Percentiles rank a stretch among this genome's conserved stretches.
phyloP scores from a whole-genome alignment of 1,284 basidiomycete genomes.

The Ustilago tritici region DNA sequence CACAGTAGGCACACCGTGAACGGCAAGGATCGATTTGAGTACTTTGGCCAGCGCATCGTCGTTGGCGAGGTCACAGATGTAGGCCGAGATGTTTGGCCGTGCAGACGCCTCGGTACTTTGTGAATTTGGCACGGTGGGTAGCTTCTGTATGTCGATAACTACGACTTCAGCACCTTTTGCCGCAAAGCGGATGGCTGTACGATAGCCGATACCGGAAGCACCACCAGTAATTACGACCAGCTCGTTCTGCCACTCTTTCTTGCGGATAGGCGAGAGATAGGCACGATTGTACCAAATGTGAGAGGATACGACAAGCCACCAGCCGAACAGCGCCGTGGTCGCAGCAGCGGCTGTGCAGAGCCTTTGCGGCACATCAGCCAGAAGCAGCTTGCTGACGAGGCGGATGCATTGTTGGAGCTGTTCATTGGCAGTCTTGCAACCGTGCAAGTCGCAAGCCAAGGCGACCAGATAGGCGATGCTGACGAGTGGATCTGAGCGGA shows the following conservation, averaged over 20 bases:
- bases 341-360: constrained; percentile 9
- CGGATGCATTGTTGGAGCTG: constrained; percentile 7
- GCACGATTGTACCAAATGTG: constrained; percentile 40
- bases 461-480: constrained; percentile 19
- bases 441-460: constrained; percentile 14
- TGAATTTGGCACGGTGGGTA: neutral
- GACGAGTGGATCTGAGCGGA: constrained; percentile 34
- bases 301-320: constrained; percentile 27
- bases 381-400: neutral
- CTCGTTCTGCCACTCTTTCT: constrained; percentile 39
- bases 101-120: neutral
- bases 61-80: constrained; percentile 55
- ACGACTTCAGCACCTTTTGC: constrained; percentile 83
- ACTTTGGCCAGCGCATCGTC: constrained; percentile 46
- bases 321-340: constrained; percentile 17
- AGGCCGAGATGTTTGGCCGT: constrained; percentile 43
- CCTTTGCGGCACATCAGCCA: neutral
- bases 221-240: constrained; percentile 72
- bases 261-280: constrained; percentile 22
- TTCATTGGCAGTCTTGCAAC: constrained; percentile 11
- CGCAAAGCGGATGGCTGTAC: constrained; percentile 84
- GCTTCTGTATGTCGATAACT: constrained; percentile 76
- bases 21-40: constrained; percentile 24
- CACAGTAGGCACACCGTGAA: constrained; percentile 74
- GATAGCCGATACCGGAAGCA: constrained; percentile 85